Percentiles rank a stretch among this genome's conserved stretches.
Conservation (phyloP, 1,284 basidiomycete genomes). For the Dichomitus squalens region DNA sequence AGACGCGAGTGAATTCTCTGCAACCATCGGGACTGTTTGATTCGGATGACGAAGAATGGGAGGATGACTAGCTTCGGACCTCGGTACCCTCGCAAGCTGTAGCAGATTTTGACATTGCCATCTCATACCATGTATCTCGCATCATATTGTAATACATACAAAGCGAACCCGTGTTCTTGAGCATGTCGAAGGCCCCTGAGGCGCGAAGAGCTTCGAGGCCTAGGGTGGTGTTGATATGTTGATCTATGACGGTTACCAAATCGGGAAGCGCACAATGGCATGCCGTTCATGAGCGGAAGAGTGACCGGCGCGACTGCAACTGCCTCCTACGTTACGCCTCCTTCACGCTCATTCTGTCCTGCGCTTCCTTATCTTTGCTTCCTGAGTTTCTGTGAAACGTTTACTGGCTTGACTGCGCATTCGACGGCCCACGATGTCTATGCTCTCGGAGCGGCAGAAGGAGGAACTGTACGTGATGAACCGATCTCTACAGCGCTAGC, state of each 20-base stretch:
- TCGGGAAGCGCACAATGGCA: constrained; percentile 23
- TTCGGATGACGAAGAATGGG: constrained; percentile 20
- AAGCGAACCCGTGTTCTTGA: no score
- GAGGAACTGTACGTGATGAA: constrained; percentile 67
- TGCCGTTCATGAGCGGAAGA: constrained; percentile 9
- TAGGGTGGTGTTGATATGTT: background rate
- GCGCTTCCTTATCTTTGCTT: constrained; percentile 4
- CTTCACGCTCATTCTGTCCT: constrained; percentile 19
- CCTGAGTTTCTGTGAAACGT: constrained; percentile 5
- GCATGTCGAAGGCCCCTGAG: background rate
- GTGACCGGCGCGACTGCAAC: constrained; percentile 11
- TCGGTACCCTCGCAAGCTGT: background rate
- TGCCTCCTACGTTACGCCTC: constrained; percentile 20
- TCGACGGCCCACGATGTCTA: constrained; percentile 24
- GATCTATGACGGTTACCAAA: constrained; percentile 18
- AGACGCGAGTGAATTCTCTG: background rate
- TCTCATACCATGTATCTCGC: background rate
- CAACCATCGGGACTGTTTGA: constrained; percentile 11
- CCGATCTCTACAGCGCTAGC: constrained; percentile 8
- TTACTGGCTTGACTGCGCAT: background rate
- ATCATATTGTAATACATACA: no score
- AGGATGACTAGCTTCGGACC: background rate
- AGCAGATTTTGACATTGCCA: background rate
- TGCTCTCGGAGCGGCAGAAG: constrained; percentile 62
- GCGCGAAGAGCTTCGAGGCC: background rate